Evolutionary conservation across 192 early-diverging fungal genomes (phyloP).

Genomic region (Umbelopsis sp.): DNA sequence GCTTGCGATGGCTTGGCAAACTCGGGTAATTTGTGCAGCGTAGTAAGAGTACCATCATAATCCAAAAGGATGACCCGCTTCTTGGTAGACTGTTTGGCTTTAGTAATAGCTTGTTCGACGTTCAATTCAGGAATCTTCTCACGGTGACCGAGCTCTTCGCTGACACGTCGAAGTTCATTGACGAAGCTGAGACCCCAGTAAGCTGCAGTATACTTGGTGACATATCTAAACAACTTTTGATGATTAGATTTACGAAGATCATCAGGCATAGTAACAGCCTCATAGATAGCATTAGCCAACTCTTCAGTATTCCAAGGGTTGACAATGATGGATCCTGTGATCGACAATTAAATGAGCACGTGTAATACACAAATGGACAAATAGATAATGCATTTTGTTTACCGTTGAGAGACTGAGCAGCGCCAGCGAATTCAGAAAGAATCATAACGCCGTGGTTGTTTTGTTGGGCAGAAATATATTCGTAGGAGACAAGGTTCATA

Average conservation of each 20-base stretch:
- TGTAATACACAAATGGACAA: background rate
- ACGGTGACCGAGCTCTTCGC: conserved; percentile 64
- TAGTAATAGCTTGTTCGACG: conserved; percentile 49
- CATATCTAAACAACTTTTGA: conserved; percentile 91
- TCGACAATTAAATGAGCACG: background rate
- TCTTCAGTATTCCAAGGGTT: conserved; percentile 99
- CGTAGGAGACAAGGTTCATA: conserved; percentile 99
- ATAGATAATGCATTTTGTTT: conserved; percentile 10
- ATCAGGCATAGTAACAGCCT: conserved; percentile 92
- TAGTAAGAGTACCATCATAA: conserved; percentile 95
- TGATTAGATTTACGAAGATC: conserved; percentile 80
- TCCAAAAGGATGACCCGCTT: conserved; percentile 89
- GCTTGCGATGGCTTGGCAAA: conserved; percentile 85
- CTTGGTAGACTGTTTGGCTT: conserved; percentile 58
- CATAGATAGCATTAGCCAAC: conserved; percentile 82
- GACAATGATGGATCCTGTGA: conserved; percentile 86
- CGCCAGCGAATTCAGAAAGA: conserved; percentile 97
- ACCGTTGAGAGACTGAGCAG: conserved; percentile 97
- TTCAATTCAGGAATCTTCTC: conserved; percentile 64
- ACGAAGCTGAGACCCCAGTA: conserved; percentile 98
- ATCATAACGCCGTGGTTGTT: conserved; percentile 95
- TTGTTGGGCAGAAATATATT: conserved; percentile 94
- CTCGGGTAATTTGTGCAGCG: conserved; percentile 86
- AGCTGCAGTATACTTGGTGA: conserved; percentile 95
- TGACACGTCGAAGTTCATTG: conserved; percentile 76